A percentile compares a stretch with the other conserved stretches of the same genome.
Evolutionary conservation across 305 asterid genomes (phyloP).

Genomic region (Petunia hybrid): DNA sequence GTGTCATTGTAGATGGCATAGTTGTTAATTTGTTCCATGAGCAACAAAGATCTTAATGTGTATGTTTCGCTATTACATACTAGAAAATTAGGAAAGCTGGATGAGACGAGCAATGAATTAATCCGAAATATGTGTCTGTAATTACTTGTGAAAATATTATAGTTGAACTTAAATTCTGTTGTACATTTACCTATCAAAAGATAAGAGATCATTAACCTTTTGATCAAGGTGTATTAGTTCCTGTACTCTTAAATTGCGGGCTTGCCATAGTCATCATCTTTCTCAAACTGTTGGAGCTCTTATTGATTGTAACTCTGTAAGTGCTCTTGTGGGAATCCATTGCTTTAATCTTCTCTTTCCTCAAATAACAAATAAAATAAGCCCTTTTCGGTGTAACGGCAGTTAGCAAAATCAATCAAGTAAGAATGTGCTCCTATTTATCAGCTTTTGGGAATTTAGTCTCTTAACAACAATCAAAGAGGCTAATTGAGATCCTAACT

Average conservation of each 20-base stretch:
- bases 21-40: conserved; percentile 14
- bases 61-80: background rate
- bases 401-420: too few relatives aligned
- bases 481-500: too few relatives aligned
- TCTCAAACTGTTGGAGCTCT: background rate
- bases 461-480: too few relatives aligned
- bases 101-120: conserved; percentile 11
- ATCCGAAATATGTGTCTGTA: conserved; percentile 14
- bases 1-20: background rate
- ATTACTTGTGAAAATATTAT: background rate
- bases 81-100: background rate
- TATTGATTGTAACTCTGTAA: background rate
- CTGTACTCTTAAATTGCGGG: background rate
- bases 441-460: too few relatives aligned
- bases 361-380: too few relatives aligned
- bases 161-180: background rate
- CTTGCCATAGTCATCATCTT: background rate
- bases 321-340: background rate
- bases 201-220: background rate
- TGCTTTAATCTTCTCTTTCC: too few relatives aligned
- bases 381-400: too few relatives aligned
- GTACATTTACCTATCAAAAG: background rate
- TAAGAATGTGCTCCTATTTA: too few relatives aligned
- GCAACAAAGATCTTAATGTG: background rate
- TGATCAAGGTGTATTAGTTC: too few relatives aligned